These are phyloP conservation scores for Hyaloscypha bicolor DNA, from an alignment of 495 filamentous ascomycete genomes.

Conservation along the genomic window DNA sequence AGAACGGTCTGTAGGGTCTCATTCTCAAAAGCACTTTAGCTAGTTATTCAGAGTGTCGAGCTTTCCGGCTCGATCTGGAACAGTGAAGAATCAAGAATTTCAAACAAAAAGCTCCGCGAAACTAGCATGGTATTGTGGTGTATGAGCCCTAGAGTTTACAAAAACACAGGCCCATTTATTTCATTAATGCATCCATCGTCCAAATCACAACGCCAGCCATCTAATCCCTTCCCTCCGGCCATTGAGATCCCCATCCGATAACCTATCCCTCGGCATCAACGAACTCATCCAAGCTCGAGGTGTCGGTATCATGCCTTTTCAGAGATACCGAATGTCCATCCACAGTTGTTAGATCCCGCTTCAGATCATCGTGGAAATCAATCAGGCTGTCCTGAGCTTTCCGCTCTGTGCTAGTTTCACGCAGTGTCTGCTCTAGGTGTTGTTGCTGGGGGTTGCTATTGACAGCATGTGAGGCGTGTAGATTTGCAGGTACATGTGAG, in stretches of 20 bases:
- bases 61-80: neutral
- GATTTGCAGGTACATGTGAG: slow-evolving; percentile 17
- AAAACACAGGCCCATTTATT: slow-evolving; percentile 10
- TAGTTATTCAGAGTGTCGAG: neutral
- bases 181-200: slow-evolving; percentile 9
- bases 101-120: neutral
- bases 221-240: slow-evolving; percentile 19
- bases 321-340: slow-evolving; percentile 1
- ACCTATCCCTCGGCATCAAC: slow-evolving; percentile 54
- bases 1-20: neutral
- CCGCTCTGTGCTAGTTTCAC: slow-evolving; percentile 41
- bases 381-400: slow-evolving; percentile 38
- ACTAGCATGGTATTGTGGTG: slow-evolving; percentile 11
- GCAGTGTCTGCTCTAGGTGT: slow-evolving; percentile 45
- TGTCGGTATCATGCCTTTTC: slow-evolving; percentile 46
- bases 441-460: slow-evolving; percentile 30
- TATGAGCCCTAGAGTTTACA: slow-evolving; percentile 15
- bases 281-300: slow-evolving; percentile 55
- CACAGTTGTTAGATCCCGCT: slow-evolving; percentile 41
- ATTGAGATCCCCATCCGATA: slow-evolving; percentile 19
- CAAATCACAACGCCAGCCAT: slow-evolving; percentile 21
- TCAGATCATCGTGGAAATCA: slow-evolving; percentile 54
- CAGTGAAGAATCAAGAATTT: slow-evolving; percentile 1
- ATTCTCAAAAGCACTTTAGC: neutral
- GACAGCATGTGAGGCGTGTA: slow-evolving; percentile 16